Evolutionary conservation across 169 alveolate genomes (phyloP).

Genomic region (Babesia divergens): DNA sequence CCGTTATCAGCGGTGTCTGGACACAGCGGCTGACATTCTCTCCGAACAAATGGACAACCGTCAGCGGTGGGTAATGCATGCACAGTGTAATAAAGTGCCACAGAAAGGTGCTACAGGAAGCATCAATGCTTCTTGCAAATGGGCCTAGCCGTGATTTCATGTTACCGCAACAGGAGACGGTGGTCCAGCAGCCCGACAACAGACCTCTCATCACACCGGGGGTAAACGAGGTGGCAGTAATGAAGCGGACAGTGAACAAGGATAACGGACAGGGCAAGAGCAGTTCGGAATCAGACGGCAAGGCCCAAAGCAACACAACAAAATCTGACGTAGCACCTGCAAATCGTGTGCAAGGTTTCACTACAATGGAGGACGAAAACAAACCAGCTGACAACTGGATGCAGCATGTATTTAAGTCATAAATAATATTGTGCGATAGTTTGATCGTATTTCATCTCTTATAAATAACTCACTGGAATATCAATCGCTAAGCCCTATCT

Average conservation of each 20-base stretch:
- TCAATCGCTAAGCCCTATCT: too few relatives aligned
- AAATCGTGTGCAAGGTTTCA: conserved; percentile 1
- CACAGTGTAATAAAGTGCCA: background rate
- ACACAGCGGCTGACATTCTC: conserved; percentile 42
- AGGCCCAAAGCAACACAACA: background rate
- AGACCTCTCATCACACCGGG: background rate
- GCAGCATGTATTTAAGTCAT: conserved; percentile 17
- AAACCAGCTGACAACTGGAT: conserved; percentile 5
- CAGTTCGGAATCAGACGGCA: background rate
- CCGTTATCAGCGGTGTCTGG: conserved; percentile 44
- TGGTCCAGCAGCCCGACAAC: background rate
- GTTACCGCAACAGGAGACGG: background rate
- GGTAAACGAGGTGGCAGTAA: background rate
- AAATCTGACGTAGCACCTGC: background rate
- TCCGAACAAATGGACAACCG: conserved; percentile 48
- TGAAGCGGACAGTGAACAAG: background rate
- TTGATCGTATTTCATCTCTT: too few relatives aligned
- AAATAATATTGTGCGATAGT: conserved; percentile 11
- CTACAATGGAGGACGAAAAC: background rate
- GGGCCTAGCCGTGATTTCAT: conserved; percentile 3
- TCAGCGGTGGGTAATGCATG: conserved; percentile 9
- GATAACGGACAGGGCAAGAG: background rate
- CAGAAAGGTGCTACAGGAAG: conserved; percentile 36
- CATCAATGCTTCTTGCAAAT: conserved; percentile 24
- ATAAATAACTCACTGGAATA: too few relatives aligned